Base-by-base conservation (phyloP, 441 rosid genomes). In the Kokia cookei region DNA sequence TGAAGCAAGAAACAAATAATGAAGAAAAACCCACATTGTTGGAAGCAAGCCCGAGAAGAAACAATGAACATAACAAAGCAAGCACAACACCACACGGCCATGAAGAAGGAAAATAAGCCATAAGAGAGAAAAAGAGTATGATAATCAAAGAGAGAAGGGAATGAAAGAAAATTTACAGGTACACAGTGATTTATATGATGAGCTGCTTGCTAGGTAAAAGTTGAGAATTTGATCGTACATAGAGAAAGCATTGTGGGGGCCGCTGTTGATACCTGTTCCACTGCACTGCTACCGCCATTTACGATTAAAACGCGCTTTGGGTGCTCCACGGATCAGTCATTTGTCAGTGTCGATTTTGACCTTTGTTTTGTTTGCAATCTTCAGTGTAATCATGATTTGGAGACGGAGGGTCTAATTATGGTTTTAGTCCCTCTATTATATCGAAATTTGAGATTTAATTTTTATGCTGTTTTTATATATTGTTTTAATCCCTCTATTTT, bases 1-100 rank as follows among this genome's bases (percentile, higher is more conserved):
- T 37, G 17, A 26, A 72, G 59, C 58, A 22, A 40, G 65, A 71
- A 48, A 7, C n/a, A 42, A 17, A 19, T 2, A 6, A 42, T 27
- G 26, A 51, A 29, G 47, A 63, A 53, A 58, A 73, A 57, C 84
- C 72, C 66, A 87, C 87, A 78, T 82, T 81, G 81, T 75, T 78
- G 64, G 85, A 76, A 78, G 82, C 85, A 73, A 73, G 64, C 10
- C 67, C 74, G 35, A 22, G 70, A 48, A 58, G 17, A 11, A 35
- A 64, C 27, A 78, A 26, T 59, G 69, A 45, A 45, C 40, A 78
- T 69, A 76, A 71, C 51, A 74, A 57, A 40, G 79, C 80, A 66
- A 81, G 75, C 76, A 75, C 67, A 61, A 78, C 22, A 62, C 12
- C 65, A 24, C 57, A 71, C 17, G 50, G 40, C 82, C 79, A 48